Evolutionary conservation across 257 asterid species (phyloP).

Genomic region (Oldenlandia corymbosa): DNA sequence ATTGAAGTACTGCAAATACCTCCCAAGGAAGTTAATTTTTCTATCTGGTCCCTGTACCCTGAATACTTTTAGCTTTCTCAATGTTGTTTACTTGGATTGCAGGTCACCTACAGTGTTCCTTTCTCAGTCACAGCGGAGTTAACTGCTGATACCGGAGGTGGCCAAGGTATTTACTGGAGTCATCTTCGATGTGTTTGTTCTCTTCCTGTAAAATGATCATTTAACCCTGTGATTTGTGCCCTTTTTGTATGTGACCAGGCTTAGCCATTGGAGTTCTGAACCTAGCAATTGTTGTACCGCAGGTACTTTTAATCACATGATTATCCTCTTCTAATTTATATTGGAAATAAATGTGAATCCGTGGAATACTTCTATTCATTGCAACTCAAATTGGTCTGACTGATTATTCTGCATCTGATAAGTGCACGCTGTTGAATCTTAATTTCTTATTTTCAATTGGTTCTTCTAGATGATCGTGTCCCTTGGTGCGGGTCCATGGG

Average conservation of each 20-base stretch:
- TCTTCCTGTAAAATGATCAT: conserved; percentile 14
- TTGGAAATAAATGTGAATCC: not conserved
- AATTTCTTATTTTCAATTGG: not conserved
- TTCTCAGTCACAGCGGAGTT: conserved; percentile 93
- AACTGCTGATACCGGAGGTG: conserved; percentile 99
- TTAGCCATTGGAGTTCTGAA: conserved; percentile 96
- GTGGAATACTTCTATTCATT: not conserved
- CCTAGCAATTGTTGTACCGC: conserved; percentile 97
- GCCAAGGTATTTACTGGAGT: conserved; percentile 65
- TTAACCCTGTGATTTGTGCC: conserved; percentile 18
- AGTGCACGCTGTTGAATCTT: not conserved
- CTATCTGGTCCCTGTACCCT: not conserved
- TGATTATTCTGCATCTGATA: not conserved
- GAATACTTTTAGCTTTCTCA: conserved; percentile 8
- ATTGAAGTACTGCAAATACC: too few species aligned
- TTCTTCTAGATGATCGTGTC: conserved; percentile 76
- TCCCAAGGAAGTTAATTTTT: too few species aligned
- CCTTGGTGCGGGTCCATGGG: conserved; percentile 99
- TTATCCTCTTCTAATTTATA: not conserved
- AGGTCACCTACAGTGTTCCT: conserved; percentile 95
- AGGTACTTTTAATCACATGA: conserved; percentile 41
- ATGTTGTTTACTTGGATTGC: conserved; percentile 24
- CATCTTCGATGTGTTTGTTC: conserved; percentile 8
- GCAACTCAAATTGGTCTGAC: too few species aligned
- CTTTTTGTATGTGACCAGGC: conserved; percentile 45